A percentile compares a stretch with the other conserved stretches of the same genome.
Evolutionary conservation across 164 flowering plant species (phyloP).

Genomic region (Kingdonia uniflora): DNA sequence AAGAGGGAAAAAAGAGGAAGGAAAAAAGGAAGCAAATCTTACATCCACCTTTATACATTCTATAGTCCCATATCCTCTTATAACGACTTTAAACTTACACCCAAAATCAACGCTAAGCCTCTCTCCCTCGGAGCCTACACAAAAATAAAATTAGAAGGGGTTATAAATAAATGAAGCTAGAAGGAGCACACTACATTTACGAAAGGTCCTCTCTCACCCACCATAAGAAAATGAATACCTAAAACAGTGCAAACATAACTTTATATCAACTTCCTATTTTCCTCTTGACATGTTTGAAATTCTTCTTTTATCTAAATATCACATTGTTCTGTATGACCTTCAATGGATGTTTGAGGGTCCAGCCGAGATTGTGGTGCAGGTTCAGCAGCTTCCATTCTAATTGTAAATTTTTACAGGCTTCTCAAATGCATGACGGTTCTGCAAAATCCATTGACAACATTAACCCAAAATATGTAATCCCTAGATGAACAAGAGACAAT

Average conservation of each 20-base stretch:
- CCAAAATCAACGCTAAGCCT: constrained; percentile 12
- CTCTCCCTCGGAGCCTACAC: constrained; percentile 8
- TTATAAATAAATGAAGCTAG: constrained; percentile 1
- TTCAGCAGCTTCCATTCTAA: constrained; percentile 15
- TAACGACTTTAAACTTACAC: constrained; percentile 15
- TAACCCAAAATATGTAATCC: neutral
- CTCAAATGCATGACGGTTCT: constrained; percentile 50
- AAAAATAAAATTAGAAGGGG: neutral
- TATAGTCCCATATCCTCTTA: constrained; percentile 41
- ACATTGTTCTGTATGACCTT: constrained; percentile 7
- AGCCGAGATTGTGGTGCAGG: constrained; percentile 5
- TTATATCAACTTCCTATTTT: neutral
- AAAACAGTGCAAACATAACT: constrained; percentile 9
- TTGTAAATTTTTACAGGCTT: constrained; percentile 54
- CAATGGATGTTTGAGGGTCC: constrained; percentile 1
- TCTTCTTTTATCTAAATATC: constrained; percentile 1
- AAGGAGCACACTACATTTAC: constrained; percentile 6
- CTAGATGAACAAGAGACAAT: too few species aligned
- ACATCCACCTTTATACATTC: constrained; percentile 20
- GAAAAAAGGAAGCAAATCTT: neutral
- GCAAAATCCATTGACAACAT: constrained; percentile 13
- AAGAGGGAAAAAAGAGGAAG: too few species aligned
- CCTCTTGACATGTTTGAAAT: neutral
- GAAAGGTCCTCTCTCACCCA: constrained; percentile 9
- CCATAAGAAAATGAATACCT: constrained; percentile 10